phyloP scores from a whole-genome alignment of 75 land plant genomes.

The Azolla pinnata region DNA sequence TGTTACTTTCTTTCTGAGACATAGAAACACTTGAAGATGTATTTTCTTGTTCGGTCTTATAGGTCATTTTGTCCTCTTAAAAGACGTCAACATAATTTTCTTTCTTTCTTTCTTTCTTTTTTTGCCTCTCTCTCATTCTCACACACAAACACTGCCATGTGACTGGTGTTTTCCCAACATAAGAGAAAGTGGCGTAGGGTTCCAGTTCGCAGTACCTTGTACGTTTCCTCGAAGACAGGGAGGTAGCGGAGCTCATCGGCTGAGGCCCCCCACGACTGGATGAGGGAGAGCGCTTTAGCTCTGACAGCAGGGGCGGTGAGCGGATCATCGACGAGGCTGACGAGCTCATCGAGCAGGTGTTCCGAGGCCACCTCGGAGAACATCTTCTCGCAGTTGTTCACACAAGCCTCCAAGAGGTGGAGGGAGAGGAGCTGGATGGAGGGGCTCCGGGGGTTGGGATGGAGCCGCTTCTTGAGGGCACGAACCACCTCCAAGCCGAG shows the following conservation, averaged over 20 bases:
- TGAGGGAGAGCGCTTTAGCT: slow-evolving; percentile 51
- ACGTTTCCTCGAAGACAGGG: slow-evolving; percentile 71
- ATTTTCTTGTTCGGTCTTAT: too few species aligned
- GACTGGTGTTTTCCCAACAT: too few species aligned
- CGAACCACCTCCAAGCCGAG: slow-evolving; percentile 56
- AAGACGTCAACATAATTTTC: too few species aligned
- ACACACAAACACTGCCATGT: too few species aligned
- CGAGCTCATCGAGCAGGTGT: slow-evolving; percentile 88
- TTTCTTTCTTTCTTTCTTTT: too few species aligned
- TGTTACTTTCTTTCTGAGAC: too few species aligned
- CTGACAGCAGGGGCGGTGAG: slow-evolving; percentile 27
- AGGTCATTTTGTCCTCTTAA: too few species aligned
- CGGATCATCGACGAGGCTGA: slow-evolving; percentile 64
- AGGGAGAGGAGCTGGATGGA: slow-evolving; percentile 44
- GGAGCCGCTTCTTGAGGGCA: slow-evolving; percentile 65
- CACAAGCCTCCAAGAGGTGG: slow-evolving; percentile 59
- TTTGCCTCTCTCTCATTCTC: too few species aligned
- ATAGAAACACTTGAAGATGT: too few species aligned
- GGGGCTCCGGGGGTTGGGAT: slow-evolving; percentile 19
- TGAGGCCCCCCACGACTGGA: slow-evolving; percentile 74
- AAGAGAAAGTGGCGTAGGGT: neutral
- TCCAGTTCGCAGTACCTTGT: slow-evolving; percentile 35
- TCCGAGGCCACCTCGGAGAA: slow-evolving; percentile 84
- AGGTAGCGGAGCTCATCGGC: slow-evolving; percentile 59
- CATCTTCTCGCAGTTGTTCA: slow-evolving; percentile 83